A percentile compares a stretch with the other conserved stretches of the same genome.
Evolutionary conservation across 768 basidiomycete genomes (phyloP).

Genomic region (Boletales sp.): DNA sequence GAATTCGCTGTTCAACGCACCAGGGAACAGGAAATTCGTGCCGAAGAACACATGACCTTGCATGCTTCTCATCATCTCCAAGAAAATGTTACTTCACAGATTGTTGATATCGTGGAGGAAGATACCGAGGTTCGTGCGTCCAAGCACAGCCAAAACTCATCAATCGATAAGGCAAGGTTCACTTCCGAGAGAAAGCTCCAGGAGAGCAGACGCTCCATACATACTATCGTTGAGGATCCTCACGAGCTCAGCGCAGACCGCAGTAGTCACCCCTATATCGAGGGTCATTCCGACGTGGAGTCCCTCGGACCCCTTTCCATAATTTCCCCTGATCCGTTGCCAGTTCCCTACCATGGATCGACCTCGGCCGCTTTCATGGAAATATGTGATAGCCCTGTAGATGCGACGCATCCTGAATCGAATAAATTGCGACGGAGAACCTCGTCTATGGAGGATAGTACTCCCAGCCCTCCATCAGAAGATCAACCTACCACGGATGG

Average conservation of each 20-base stretch:
- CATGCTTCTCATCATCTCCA: slow-evolving; percentile 10
- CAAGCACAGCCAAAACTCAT: slow-evolving; percentile 12
- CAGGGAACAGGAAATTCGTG: slow-evolving; percentile 10
- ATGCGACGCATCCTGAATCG: slow-evolving; percentile 9
- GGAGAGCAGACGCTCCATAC: slow-evolving; percentile 27
- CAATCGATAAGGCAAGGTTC: slow-evolving; percentile 16
- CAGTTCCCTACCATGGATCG: slow-evolving; percentile 43
- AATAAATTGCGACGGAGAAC: slow-evolving; percentile 14
- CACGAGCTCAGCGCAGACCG: slow-evolving; percentile 18
- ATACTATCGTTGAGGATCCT: slow-evolving; percentile 26
- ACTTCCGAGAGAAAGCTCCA: slow-evolving; percentile 13
- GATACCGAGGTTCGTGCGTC: slow-evolving; percentile 10
- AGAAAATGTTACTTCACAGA: slow-evolving; percentile 11
- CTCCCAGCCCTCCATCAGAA: slow-evolving; percentile 30
- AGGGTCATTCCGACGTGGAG: slow-evolving; percentile 22
- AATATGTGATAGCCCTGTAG: slow-evolving; percentile 33
- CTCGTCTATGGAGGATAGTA: slow-evolving; percentile 16
- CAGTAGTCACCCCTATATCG: slow-evolving; percentile 12
- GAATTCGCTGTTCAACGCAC: slow-evolving; percentile 10
- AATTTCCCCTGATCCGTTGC: slow-evolving; percentile 41
- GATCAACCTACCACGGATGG: slow-evolving; percentile 31
- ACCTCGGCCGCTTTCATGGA: slow-evolving; percentile 28
- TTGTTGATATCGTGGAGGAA: slow-evolving; percentile 8
- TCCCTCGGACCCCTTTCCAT: slow-evolving; percentile 26
- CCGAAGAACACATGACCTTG: slow-evolving; percentile 17